Evolutionary conservation across 2,329 filamentous ascomycete genomes (phyloP), one percentile per base, ranked within the genome.

Genomic region (Mycogone perniciosa): DNA sequence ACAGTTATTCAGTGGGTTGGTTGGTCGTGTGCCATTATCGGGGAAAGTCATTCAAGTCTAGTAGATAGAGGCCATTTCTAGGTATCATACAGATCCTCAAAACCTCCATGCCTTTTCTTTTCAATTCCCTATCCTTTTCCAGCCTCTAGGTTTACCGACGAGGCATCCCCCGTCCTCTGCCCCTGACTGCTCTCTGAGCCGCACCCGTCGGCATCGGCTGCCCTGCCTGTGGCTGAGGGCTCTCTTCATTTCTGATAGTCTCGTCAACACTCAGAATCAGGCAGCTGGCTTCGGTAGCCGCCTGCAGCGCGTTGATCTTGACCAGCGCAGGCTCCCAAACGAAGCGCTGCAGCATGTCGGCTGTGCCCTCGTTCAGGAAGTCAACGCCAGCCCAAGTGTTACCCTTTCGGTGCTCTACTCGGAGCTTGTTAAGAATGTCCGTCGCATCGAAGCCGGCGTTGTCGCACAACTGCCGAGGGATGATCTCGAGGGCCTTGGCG

Each of bases 381-480:
- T 99, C 93, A 30, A 99, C 92, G 67, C 93, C 93, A 4, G 91
- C 90, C 93, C 93, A 99, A 47, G 82, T 84, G 66, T 88, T 88
- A 59, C 90, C 90, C 75, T 92, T 93, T 67, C 89, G 84, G 76
- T 99, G 93, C 79, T 96, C 92, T 53, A 97, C 93, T 50, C 93
- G 88, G 59, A 99, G 79, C 65, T 89, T 85, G 78, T 97, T 99
- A 57, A 99, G 83, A 59, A 99, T 96, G 65, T 99, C 93, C 46
- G 93, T 99, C 29, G 93, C 91, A 66, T 99, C 93, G 67, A 99
- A 97, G 57, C 93, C 93, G 50, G 93, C 93, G 65, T 99, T 99
- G 76, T 99, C 93, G 76, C 93, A 99, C 54, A 99, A 79, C 74
- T 97, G 93, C 63, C 93, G 86, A 26, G 93, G 93, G 61, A 99